Conservation (phyloP, 1,284 basidiomycete species). For the Rhodotorula sp. region DNA sequence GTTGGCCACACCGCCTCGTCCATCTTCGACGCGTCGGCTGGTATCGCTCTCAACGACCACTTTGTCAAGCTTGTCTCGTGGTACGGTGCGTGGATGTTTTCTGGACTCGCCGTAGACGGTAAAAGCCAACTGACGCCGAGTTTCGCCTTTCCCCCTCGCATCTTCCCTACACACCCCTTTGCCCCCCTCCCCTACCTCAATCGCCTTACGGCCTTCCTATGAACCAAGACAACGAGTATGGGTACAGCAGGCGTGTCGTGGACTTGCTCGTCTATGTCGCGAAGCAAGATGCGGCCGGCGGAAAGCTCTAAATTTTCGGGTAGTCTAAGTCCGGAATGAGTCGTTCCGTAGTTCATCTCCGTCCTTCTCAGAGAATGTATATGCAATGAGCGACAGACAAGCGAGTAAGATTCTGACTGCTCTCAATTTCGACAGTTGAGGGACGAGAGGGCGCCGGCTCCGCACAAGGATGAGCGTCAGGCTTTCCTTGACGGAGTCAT, state of each 20-base stretch:
- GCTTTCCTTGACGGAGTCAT: too few species aligned
- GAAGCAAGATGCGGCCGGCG: constrained; percentile 47
- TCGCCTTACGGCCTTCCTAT: constrained; percentile 7
- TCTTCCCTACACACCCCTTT: constrained; percentile 20
- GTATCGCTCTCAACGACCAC: constrained; percentile 79
- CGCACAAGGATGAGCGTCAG: too few species aligned
- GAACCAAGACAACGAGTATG: constrained; percentile 71
- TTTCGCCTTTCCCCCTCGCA: background rate
- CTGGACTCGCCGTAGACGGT: background rate
- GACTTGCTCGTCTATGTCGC: constrained; percentile 85
- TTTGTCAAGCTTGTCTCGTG: constrained; percentile 40
- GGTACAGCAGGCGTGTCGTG: constrained; percentile 91
- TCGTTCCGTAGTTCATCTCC: too few species aligned
- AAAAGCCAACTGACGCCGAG: background rate
- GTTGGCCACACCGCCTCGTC: constrained; percentile 61
- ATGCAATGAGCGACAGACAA: too few species aligned
- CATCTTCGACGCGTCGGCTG: constrained; percentile 75
- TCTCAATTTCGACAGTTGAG: too few species aligned
- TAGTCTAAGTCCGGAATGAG: too few species aligned
- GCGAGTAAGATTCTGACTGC: too few species aligned
- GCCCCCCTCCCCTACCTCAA: background rate
- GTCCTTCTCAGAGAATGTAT: too few species aligned
- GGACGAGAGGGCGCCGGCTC: too few species aligned
- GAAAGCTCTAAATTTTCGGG: constrained; percentile 40
- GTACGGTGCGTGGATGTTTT: background rate